phyloP scores from a whole-genome alignment of 2,329 filamentous ascomycete species.

The Metarhizium rileyi region DNA sequence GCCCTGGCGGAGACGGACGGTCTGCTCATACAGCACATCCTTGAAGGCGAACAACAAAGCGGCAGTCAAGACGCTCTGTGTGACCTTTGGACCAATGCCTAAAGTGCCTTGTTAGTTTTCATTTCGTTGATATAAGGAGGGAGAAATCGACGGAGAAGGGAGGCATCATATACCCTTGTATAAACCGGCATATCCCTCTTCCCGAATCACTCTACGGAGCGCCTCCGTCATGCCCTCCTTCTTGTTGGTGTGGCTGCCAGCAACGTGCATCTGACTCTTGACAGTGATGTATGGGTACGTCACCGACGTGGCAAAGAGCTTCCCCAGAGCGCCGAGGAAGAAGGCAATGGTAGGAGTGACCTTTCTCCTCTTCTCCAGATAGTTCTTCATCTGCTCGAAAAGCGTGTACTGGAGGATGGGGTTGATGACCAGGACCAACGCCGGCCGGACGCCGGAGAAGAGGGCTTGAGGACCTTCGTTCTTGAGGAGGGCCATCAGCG shows the following conservation, averaged over 20 bases:
- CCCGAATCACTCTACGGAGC: conserved; percentile 67
- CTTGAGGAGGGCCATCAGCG: conserved; percentile 67
- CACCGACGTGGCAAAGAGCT: conserved; percentile 84
- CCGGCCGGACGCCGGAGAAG: conserved; percentile 87
- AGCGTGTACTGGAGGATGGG: conserved; percentile 98
- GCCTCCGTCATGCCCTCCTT: conserved; percentile 73
- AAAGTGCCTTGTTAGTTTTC: conserved; percentile 7
- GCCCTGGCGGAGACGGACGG: conserved; percentile 51
- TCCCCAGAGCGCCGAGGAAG: conserved; percentile 82
- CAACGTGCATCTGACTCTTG: conserved; percentile 96
- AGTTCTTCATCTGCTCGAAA: conserved; percentile 96
- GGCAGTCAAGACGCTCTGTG: conserved; percentile 91
- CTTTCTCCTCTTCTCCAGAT: conserved; percentile 61
- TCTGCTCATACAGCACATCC: conserved; percentile 85
- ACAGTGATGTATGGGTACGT: conserved; percentile 99
- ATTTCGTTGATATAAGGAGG: not conserved
- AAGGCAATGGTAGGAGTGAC: conserved; percentile 84
- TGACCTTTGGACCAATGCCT: conserved; percentile 95
- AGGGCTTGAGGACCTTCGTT: conserved; percentile 79
- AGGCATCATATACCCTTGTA: conserved; percentile 62
- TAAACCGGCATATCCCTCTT: conserved; percentile 85
- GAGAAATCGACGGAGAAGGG: too few relatives aligned
- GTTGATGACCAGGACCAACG: conserved; percentile 91
- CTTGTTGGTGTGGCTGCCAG: conserved; percentile 55
- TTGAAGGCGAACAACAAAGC: conserved; percentile 98